These are phyloP conservation scores for Malus hybrid DNA, from an alignment of 331 rosid species.

Conservation along the genomic window DNA sequence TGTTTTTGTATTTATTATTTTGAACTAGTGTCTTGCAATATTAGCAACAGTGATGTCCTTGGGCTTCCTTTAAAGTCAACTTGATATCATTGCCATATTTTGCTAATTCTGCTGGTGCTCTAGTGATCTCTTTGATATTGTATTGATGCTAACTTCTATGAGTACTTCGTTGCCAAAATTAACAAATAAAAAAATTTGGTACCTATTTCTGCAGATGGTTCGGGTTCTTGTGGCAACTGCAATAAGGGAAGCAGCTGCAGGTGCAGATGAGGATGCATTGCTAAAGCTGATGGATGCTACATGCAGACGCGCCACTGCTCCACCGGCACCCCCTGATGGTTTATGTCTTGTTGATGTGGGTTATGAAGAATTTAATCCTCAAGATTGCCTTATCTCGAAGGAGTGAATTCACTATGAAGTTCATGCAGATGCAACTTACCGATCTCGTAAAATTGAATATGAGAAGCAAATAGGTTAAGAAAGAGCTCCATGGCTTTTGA, in stretches of 20 bases:
- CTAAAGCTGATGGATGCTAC: conserved; percentile 77
- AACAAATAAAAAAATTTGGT: not conserved
- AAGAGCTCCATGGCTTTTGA: not conserved
- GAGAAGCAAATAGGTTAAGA: not conserved
- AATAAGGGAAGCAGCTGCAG: conserved; percentile 91
- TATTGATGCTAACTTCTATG: not conserved
- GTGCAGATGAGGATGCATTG: conserved; percentile 79
- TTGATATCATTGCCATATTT: not conserved
- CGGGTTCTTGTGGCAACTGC: conserved; percentile 91
- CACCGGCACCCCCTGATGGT: conserved; percentile 96
- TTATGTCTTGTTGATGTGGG: conserved; percentile 85
- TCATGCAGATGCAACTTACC: not conserved
- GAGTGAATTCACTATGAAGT: not conserved
- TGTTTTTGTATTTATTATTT: not conserved
- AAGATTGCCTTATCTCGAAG: conserved; percentile 42
- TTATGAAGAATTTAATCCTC: conserved; percentile 49
- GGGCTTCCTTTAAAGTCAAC: too few species aligned
- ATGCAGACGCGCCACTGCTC: conserved; percentile 93
- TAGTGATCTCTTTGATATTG: not conserved
- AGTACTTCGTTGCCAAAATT: not conserved
- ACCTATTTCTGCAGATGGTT: conserved; percentile 58
- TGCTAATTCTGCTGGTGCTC: not conserved
- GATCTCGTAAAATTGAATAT: not conserved
- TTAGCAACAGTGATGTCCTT: not conserved
- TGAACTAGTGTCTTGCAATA: not conserved